Percentiles rank a stretch among this genome's conserved stretches.
Evolutionary conservation across 2,329 filamentous ascomycete genomes (phyloP).

Genomic region (Diaporthe vaccinii): DNA sequence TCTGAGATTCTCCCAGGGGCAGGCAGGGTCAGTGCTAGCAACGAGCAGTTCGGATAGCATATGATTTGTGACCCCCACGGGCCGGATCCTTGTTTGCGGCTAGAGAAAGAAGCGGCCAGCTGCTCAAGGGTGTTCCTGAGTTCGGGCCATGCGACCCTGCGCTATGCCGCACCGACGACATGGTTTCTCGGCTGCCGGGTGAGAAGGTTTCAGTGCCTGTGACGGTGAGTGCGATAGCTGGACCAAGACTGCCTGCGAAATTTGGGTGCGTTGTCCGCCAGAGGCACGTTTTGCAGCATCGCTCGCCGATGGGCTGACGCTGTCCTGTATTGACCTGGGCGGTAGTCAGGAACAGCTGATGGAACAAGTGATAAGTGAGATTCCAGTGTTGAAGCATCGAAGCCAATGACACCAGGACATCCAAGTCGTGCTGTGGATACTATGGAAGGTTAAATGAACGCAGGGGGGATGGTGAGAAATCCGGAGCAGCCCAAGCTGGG

Average conservation of each 20-base stretch:
- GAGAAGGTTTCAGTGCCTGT: constrained; percentile 5
- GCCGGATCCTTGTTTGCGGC: constrained; percentile 35
- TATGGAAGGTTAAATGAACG: background rate
- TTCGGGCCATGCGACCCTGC: constrained; percentile 18
- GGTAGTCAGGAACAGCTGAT: background rate
- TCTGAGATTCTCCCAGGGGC: background rate
- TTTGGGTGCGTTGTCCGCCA: background rate
- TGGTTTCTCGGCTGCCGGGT: constrained; percentile 14
- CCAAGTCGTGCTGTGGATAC: background rate
- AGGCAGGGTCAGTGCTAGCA: constrained; percentile 17
- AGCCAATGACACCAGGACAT: background rate
- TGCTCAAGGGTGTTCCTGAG: constrained; percentile 33
- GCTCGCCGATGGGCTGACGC: constrained; percentile 3
- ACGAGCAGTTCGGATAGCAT: constrained; percentile 9
- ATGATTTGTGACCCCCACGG: constrained; percentile 41
- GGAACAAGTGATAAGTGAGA: background rate
- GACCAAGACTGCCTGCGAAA: background rate
- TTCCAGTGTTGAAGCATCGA: background rate
- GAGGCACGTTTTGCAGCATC: background rate
- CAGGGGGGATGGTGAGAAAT: background rate
- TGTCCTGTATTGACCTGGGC: background rate
- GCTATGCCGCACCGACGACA: constrained; percentile 23
- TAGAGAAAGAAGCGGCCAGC: constrained; percentile 38
- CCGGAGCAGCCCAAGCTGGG: background rate
- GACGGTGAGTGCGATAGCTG: constrained; percentile 1